Conservation (phyloP, 2,329 filamentous ascomycete genomes). For the Phoma sp. region DNA sequence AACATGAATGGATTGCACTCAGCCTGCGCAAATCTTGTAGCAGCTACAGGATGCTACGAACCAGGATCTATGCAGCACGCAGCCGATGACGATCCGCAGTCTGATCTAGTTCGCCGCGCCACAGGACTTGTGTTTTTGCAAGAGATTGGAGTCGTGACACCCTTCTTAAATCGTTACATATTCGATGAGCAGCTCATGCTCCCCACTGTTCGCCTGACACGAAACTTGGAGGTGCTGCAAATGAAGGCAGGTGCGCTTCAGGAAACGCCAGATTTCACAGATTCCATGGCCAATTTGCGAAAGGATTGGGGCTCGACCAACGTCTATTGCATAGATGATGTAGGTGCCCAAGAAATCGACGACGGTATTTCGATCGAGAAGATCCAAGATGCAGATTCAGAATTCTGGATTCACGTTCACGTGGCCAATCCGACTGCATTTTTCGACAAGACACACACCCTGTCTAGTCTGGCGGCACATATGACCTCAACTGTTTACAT, state of each 20-base stretch:
- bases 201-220: slow-evolving; percentile 54
- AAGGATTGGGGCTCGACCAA: slow-evolving; percentile 64
- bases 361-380: slow-evolving; percentile 76
- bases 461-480: slow-evolving; percentile 67
- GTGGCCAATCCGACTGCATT: slow-evolving; percentile 78
- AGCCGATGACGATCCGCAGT: slow-evolving; percentile 44
- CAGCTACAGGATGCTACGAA: slow-evolving; percentile 66
- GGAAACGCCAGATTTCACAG: slow-evolving; percentile 49
- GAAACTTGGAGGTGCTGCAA: slow-evolving; percentile 51
- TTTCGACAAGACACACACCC: slow-evolving; percentile 63
- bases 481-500: slow-evolving; percentile 63
- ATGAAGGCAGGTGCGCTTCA: slow-evolving; percentile 35
- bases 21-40: slow-evolving; percentile 69
- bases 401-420: slow-evolving; percentile 80
- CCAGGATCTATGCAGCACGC: slow-evolving; percentile 37
- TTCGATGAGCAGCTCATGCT: slow-evolving; percentile 64
- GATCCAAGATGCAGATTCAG: slow-evolving; percentile 54
- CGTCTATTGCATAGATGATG: slow-evolving; percentile 76
- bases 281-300: slow-evolving; percentile 63
- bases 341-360: slow-evolving; percentile 72
- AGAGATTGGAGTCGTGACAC: slow-evolving; percentile 73
- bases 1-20: slow-evolving; percentile 60
- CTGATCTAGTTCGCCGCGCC: slow-evolving; percentile 23
- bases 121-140: slow-evolving; percentile 72
- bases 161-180: slow-evolving; percentile 71